These are phyloP conservation scores for Tylopilus intermedius DNA, from an alignment of 768 basidiomycete genomes.

Conservation along the genomic window DNA sequence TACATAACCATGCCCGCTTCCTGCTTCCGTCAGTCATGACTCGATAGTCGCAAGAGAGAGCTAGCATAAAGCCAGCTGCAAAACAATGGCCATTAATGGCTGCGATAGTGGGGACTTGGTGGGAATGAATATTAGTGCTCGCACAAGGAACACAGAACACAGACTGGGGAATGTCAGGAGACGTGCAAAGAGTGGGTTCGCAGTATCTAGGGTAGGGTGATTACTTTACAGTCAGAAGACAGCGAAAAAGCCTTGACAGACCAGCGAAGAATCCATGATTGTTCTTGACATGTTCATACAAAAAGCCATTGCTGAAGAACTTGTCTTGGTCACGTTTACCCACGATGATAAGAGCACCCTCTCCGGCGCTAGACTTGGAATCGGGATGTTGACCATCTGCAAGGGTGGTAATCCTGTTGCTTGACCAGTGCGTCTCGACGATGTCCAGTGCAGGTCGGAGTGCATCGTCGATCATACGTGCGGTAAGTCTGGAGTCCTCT, in stretches of 20 bases:
- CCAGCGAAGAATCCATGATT: constrained; percentile 66
- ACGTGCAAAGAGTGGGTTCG: constrained; percentile 66
- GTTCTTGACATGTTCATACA: constrained; percentile 46
- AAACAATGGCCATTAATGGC: constrained; percentile 84
- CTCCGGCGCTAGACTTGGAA: constrained; percentile 32
- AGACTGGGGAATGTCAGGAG: constrained; percentile 74
- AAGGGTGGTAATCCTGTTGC: constrained; percentile 42
- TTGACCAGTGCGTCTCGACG: constrained; percentile 70
- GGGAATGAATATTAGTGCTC: constrained; percentile 1
- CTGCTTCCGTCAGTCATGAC: constrained; percentile 80
- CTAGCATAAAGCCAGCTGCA: constrained; percentile 76
- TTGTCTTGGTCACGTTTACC: constrained; percentile 75
- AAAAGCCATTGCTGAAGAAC: constrained; percentile 85
- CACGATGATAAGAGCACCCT: constrained; percentile 72
- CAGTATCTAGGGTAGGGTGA: constrained; percentile 46
- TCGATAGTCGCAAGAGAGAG: constrained; percentile 82
- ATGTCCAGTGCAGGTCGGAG: constrained; percentile 66
- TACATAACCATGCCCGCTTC: constrained; percentile 79
- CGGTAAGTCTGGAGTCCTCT: constrained; percentile 64
- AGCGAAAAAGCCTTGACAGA: constrained; percentile 27
- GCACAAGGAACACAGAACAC: constrained; percentile 17
- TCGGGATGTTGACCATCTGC: constrained; percentile 36
- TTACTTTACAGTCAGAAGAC: background rate
- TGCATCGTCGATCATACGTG: constrained; percentile 50
- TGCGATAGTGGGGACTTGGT: constrained; percentile 70